Conservation (phyloP, 116 monocot species). For the Phalaenopsis hybrid region DNA sequence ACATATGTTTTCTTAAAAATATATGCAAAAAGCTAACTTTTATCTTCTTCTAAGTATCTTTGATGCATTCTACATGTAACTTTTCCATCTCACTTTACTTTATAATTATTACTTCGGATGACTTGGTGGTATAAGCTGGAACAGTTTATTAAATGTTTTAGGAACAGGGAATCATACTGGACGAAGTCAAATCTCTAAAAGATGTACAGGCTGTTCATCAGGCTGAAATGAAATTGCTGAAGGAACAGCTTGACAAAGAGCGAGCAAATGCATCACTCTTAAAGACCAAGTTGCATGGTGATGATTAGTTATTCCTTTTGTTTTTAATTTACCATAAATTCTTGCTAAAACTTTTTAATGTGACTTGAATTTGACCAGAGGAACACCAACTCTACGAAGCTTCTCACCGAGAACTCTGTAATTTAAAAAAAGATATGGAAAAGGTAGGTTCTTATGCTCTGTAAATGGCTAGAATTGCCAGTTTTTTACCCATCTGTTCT, state of each 20-base stretch:
- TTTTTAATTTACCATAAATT: neutral
- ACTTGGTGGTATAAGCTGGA: neutral
- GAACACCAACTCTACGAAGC: constrained; percentile 51
- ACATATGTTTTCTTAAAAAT: neutral
- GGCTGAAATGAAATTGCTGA: constrained; percentile 59
- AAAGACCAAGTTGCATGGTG: constrained; percentile 59
- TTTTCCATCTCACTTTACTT: neutral
- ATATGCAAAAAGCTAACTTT: neutral
- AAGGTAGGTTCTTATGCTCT: constrained; percentile 36
- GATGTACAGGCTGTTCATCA: constrained; percentile 36
- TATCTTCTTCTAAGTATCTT: neutral
- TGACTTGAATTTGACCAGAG: constrained; percentile 37
- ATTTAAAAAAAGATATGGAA: constrained; percentile 58
- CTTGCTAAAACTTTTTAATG: neutral
- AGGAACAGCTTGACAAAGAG: constrained; percentile 49
- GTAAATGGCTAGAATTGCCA: neutral
- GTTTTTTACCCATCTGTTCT: neutral
- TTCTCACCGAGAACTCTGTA: constrained; percentile 47
- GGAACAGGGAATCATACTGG: constrained; percentile 35
- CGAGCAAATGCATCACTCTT: constrained; percentile 34
- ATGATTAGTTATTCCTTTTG: neutral
- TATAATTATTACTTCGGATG: neutral
- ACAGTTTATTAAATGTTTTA: constrained; percentile 21
- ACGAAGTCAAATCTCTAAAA: constrained; percentile 42
- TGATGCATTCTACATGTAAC: neutral